These are phyloP conservation scores for Microbotryum intermedium DNA, from an alignment of 1,284 basidiomycete species.

Conservation along the genomic window DNA sequence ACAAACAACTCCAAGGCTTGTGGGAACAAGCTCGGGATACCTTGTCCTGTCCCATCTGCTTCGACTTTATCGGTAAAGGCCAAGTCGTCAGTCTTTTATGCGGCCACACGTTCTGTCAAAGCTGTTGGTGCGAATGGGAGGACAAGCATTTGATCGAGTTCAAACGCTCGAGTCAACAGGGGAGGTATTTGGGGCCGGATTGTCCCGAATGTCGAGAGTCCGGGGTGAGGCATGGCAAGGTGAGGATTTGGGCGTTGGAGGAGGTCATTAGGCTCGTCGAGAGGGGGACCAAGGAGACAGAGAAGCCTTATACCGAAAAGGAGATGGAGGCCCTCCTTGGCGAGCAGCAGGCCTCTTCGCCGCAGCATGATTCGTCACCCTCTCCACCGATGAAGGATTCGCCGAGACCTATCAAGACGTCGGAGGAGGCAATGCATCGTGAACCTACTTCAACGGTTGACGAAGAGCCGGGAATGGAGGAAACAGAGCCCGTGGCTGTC, in stretches of 20 bases:
- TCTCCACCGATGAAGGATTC: no score
- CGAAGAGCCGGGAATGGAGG: no score
- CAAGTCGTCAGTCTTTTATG: slow-evolving; percentile 10
- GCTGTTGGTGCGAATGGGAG: slow-evolving; percentile 13
- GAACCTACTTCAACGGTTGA: no score
- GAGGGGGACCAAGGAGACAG: slow-evolving; percentile 11
- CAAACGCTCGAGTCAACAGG: slow-evolving; percentile 5
- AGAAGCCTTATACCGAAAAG: not conserved
- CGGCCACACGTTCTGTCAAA: slow-evolving; percentile 24
- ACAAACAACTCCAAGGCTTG: slow-evolving; percentile 2
- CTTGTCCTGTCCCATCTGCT: slow-evolving; percentile 21
- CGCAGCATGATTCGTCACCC: no score
- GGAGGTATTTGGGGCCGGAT: slow-evolving; percentile 17
- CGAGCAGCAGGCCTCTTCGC: no score
- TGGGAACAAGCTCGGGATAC: slow-evolving; percentile 12
- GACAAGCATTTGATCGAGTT: slow-evolving; percentile 6
- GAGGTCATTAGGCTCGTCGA: slow-evolving; percentile 22
- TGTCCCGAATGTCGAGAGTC: slow-evolving; percentile 24
- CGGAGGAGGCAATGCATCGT: no score
- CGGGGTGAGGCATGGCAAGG: slow-evolving; percentile 7
- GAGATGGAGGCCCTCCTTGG: no score
- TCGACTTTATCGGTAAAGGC: slow-evolving; percentile 7
- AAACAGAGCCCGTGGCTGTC: no score
- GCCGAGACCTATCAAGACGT: no score
- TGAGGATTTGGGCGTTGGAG: slow-evolving; percentile 18